Evolutionary conservation across 2,329 filamentous ascomycete genomes (phyloP), one percentile per base, ranked within the genome.

Genomic region (Monilinia fructicola): DNA sequence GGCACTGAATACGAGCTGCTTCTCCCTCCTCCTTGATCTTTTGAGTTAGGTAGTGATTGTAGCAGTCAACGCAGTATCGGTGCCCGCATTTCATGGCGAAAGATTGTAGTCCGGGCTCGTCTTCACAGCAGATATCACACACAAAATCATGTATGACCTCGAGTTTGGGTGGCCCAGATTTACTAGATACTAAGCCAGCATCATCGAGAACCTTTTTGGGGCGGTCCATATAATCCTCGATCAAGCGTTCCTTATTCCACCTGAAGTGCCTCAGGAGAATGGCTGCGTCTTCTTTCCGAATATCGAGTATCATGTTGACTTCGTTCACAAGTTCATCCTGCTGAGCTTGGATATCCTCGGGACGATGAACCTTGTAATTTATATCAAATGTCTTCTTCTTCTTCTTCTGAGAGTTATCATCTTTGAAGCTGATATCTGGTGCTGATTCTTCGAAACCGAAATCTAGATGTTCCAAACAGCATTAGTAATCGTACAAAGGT

Each of bases 1-100:
- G 94, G 77, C 95, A 99, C 78, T 97, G 90, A 73, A 99, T 98
- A 68, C 93, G 86, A 31, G 93, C 93, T 1, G 95, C 94, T 78
- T 99, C 95, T 48, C 95, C 95, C 78, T 99, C 95, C 72, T 95
- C 93, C 65, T 89, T 89, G 72, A 99, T 97, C 82, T 99, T 99
- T 74, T 96, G 93, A 1, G 83, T 85, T 35, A 99, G 81, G 74
- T 99, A 99, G 62, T 97, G 93, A 35, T 88, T 85, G 77, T 97
- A 99, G 80, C 95, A 99, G 74, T 92, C 86, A 44, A 93, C 88
- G 73, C 95, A 99, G 78, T 95, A 99, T 61, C 95, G 86, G 78
- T 99, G 95, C 1, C 89, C 92, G 77, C 95, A 99, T 76, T 92
- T 96, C 86, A 99, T 92, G 35, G 94, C 92, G 79, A 97, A 98